Evolutionary conservation across 148 eudicot species (phyloP).

Genomic region (Vaccinium corymbosum): DNA sequence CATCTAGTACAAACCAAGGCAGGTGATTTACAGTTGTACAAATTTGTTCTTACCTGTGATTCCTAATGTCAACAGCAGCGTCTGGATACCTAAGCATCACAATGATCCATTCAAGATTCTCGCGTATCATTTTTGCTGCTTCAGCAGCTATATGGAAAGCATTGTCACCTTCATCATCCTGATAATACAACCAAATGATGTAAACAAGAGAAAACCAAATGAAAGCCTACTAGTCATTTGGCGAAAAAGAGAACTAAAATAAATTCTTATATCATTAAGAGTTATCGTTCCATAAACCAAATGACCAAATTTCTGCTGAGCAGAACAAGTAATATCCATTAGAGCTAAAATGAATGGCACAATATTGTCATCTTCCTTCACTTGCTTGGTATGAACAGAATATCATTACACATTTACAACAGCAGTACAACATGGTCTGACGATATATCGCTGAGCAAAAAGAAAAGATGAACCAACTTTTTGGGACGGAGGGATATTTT

Average conservation of each 20-base stretch:
- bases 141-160: slow-evolving; percentile 99
- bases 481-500: background rate
- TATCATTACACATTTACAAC: background rate
- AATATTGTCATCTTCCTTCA: background rate
- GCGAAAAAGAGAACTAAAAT: background rate
- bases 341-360: background rate
- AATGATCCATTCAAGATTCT: slow-evolving; percentile 88
- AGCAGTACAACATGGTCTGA: slow-evolving; percentile 3
- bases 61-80: slow-evolving; percentile 81
- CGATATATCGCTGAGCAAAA: background rate
- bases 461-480: too few species aligned
- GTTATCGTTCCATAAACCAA: background rate
- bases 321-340: background rate
- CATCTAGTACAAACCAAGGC: background rate
- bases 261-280: background rate
- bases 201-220: background rate
- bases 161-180: slow-evolving; percentile 99
- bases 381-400: background rate
- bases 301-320: background rate
- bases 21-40: slow-evolving; percentile 7
- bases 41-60: slow-evolving; percentile 68
- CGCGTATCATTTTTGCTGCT: slow-evolving; percentile 96
- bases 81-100: slow-evolving; percentile 82
- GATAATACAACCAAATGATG: slow-evolving; percentile 17
- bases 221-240: background rate